Evolutionary conservation across 2,329 filamentous ascomycete genomes (phyloP), one percentile per base, ranked within the genome.

Genomic region (Xylogone sp.): DNA sequence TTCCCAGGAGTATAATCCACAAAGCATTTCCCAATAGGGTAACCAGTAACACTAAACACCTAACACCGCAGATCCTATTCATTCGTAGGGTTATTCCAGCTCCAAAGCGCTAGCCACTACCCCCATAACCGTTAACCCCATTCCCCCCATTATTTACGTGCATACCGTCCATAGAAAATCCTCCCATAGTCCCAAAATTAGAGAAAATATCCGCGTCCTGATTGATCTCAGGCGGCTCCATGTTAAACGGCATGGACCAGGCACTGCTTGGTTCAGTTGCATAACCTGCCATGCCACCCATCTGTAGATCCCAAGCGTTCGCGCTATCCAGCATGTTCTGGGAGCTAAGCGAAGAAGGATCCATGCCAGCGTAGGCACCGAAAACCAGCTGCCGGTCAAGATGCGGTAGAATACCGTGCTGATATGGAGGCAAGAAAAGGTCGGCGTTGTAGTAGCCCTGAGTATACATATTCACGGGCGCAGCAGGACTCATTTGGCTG

Each of bases 171-270:
- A 60, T 56, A 12, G 52, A 53, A 50, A 57, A 62, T 42, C 49
- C 51, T 9, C 55, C 55, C 42, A 58, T 52, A 13, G 50, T 46
- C 27, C 57, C 59, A 45, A 65, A 62, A 3, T 59, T 46, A 53
- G 44, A 27, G 27, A 46, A 18, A 18, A 46, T 16, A 21, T 67
- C 62, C 16, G 53, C 55, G n/a, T 80, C 78, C 49, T 78, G 77
- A 6, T 72, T 71, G 42, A 81, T 69, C 52, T 83, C 81, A 0
- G 88, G 84, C 19, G 90, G 88, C 53, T 94, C 88, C 34, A 39
- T 39, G 65, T 96, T 95, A 70, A 96, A 96, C 1, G 92, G 90
- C 75, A 96, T 84, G 68, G 95, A 96, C 89, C 92, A 97, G 4
- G 88, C 89, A 48, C 85, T 86, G 47, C 74, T 78, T 2, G 77